Conservation (phyloP, 176 grass and related monocot genomes). For the Rhynchospora breviuscula region DNA sequence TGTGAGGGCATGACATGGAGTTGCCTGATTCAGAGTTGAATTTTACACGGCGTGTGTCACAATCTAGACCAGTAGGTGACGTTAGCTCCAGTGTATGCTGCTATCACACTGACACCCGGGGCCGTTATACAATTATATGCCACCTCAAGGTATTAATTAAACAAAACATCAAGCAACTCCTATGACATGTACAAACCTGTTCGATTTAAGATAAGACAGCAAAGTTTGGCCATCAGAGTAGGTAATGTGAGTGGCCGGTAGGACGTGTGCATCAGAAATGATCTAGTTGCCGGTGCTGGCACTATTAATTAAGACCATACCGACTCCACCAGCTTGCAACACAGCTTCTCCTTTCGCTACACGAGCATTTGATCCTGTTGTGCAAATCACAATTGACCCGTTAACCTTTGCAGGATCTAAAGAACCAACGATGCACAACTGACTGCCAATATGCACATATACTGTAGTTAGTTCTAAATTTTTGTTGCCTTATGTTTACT, state of each 20-base stretch:
- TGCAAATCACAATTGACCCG: constrained; percentile 59
- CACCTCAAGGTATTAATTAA: too few relatives aligned
- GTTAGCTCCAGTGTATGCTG: constrained; percentile 29
- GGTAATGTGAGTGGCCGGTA: constrained; percentile 54
- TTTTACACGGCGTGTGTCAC: constrained; percentile 38
- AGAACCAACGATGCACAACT: constrained; percentile 28
- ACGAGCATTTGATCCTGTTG: constrained; percentile 23
- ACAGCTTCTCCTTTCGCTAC: constrained; percentile 50
- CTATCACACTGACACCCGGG: constrained; percentile 48
- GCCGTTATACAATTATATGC: constrained; percentile 30
- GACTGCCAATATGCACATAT: constrained; percentile 9
- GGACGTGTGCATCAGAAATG: constrained; percentile 44
- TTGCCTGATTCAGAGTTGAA: constrained; percentile 53
- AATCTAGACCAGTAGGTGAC: constrained; percentile 8
- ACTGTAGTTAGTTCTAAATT: neutral
- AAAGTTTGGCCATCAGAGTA: constrained; percentile 40
- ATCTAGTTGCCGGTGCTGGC: constrained; percentile 20
- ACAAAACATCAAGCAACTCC: neutral
- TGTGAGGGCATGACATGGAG: constrained; percentile 82
- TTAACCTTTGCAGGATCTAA: constrained; percentile 45
- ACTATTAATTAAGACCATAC: constrained; percentile 56
- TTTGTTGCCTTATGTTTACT: neutral
- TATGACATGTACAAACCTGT: neutral
- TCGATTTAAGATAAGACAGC: constrained; percentile 35
- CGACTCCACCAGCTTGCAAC: constrained; percentile 33